Conservation (phyloP, 345 rosid species). For the Eutrema japonicum region DNA sequence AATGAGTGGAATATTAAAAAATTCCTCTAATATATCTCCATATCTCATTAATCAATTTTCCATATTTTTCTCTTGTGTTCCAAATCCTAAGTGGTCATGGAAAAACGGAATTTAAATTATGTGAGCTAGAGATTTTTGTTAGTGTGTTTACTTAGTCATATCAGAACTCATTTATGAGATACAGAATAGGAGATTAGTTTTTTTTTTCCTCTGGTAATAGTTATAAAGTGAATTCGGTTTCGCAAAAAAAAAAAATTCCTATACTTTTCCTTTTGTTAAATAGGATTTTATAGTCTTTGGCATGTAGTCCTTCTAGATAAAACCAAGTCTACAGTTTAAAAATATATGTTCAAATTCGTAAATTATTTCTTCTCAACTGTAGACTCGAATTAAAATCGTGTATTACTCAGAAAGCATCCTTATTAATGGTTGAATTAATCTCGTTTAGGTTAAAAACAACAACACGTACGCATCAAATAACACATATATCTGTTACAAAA, state of each 20-base stretch:
- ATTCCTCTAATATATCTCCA: too few relatives aligned
- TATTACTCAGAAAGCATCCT: neutral
- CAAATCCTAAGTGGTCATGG: neutral
- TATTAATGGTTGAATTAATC: neutral
- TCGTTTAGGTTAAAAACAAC: neutral
- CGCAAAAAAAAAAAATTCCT: too few relatives aligned
- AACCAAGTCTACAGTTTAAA: neutral
- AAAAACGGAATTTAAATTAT: neutral
- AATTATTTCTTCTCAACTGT: neutral
- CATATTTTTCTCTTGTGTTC: too few relatives aligned
- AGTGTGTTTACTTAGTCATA: neutral
- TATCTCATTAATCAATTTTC: too few relatives aligned
- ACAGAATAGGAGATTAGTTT: neutral
- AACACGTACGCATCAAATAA: conserved; percentile 3
- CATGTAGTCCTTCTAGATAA: neutral
- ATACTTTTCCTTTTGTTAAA: too few relatives aligned
- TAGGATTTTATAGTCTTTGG: neutral
- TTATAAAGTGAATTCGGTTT: too few relatives aligned
- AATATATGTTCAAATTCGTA: neutral
- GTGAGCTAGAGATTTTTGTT: neutral
- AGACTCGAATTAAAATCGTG: neutral
- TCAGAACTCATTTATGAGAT: neutral
- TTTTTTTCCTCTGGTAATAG: neutral
- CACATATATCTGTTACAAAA: neutral
- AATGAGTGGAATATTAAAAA: too few relatives aligned